Base-by-base conservation (phyloP, 257 asterid species). In the Eustoma russellianum region DNA sequence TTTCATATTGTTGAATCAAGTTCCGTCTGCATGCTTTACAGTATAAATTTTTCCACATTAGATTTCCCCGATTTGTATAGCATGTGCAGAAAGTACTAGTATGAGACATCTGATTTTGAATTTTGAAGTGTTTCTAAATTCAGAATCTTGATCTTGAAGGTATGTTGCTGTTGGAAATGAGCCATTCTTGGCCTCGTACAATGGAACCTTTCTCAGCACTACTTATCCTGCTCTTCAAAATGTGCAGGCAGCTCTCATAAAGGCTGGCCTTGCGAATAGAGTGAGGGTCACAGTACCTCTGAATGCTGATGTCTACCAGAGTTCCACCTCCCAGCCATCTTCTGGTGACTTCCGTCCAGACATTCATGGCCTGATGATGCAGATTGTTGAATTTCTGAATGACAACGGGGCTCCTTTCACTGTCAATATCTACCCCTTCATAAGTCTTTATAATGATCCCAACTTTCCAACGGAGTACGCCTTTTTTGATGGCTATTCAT, bases 281-380 rank as follows among this genome's bases (percentile, higher is more conserved):
- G 69, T 68, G 18, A 68, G 62, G 67, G 66, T 65, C 17, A 68
- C 69, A 1, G 45, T 68, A 24, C 74, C 74, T 10, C 52, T 63
- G 46, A 68, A 68, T 57, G 74, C 74, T 9, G 74, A 68, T 52
- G 60, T 68, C 15, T 68, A 68, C 46, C 51, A n/a, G 62, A 68
- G 66, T 57, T 50, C 49, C 18, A 52, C 64, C 6, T 33, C 34
- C 41, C 53, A 19, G 8, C 74, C 74, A 16, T 68, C 74, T 9
- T 60, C 74, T 3, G 74, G 74, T 11, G 64, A 63, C 47, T 63
- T 68, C 16, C 59, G 66, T 13, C 55, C 50, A 11, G 69, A 63
- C 46, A 65, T 63, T 33, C 65, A 45, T 12, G 66, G 62, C 33
- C 60, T 57, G 7, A 68, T 65, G 47, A 44, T 68, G 30, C 46